Evolutionary conservation across 495 filamentous ascomycete species (phyloP).

Genomic region (Aspergillus panamensis): DNA sequence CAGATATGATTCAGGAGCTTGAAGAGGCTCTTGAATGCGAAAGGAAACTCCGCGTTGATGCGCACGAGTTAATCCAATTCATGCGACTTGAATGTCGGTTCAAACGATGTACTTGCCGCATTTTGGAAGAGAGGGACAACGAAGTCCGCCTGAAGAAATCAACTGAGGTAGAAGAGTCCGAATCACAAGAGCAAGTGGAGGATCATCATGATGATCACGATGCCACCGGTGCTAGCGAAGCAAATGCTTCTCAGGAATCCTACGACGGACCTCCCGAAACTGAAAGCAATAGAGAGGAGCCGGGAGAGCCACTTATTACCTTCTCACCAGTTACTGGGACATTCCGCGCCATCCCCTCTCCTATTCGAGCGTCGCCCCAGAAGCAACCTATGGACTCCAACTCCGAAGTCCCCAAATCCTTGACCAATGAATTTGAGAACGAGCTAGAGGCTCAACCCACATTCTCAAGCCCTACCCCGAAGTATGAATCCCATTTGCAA

Average conservation of each 20-base stretch:
- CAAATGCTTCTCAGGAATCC: background rate
- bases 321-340: slow-evolving; percentile 51
- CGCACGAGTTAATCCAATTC: slow-evolving; percentile 74
- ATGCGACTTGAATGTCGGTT: slow-evolving; percentile 78
- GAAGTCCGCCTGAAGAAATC: background rate
- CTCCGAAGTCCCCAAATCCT: slow-evolving; percentile 7
- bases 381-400: slow-evolving; percentile 21
- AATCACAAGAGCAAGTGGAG: background rate
- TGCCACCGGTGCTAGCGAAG: background rate
- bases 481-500: slow-evolving; percentile 15
- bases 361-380: slow-evolving; percentile 27
- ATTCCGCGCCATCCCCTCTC: slow-evolving; percentile 46
- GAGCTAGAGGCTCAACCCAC: background rate
- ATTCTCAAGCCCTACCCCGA: slow-evolving; percentile 13
- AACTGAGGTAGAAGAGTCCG: background rate
- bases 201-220: background rate
- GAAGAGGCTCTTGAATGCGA: slow-evolving; percentile 62
- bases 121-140: slow-evolving; percentile 37
- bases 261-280: background rate
- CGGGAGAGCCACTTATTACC: slow-evolving; percentile 38
- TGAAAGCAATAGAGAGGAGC: slow-evolving; percentile 15
- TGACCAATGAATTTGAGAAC: slow-evolving; percentile 7
- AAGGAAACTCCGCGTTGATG: slow-evolving; percentile 59
- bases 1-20: slow-evolving; percentile 56
- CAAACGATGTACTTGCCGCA: slow-evolving; percentile 62